Conservation (phyloP, 805 yeast genomes). For the Candida ulmi region DNA sequence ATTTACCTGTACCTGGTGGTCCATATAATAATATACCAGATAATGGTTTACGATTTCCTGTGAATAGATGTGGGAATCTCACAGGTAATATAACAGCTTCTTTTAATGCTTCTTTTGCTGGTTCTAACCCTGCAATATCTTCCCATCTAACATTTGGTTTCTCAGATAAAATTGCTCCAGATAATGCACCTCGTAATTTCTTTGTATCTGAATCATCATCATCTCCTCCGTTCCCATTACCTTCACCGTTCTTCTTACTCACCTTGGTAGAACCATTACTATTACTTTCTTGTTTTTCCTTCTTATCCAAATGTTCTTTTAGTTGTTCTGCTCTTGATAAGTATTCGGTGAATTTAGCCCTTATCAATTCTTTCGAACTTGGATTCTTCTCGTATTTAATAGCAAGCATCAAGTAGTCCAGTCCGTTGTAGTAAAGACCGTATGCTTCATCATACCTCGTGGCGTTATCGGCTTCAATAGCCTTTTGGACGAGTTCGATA, state of each 20-base stretch:
- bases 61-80: slow-evolving; percentile 90
- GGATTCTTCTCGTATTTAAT: slow-evolving; percentile 91
- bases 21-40: slow-evolving; percentile 85
- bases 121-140: slow-evolving; percentile 93
- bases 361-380: slow-evolving; percentile 80
- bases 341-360: slow-evolving; percentile 87
- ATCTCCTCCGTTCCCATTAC: slow-evolving; percentile 49
- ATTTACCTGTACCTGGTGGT: slow-evolving; percentile 98
- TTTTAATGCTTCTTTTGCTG: slow-evolving; percentile 92
- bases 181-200: slow-evolving; percentile 82
- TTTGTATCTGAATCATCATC: slow-evolving; percentile 81
- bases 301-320: slow-evolving; percentile 79
- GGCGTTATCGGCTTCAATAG: slow-evolving; percentile 90
- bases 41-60: slow-evolving; percentile 90
- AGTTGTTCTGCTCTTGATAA: slow-evolving; percentile 89
- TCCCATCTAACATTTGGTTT: slow-evolving; percentile 92
- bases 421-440: slow-evolving; percentile 83
- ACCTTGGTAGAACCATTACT: slow-evolving; percentile 43
- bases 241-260: slow-evolving; percentile 51
- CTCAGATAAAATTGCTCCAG: slow-evolving; percentile 87
- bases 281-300: slow-evolving; percentile 31
- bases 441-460: slow-evolving; percentile 92
- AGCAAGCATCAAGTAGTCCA: slow-evolving; percentile 94
- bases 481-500: slow-evolving; percentile 89
- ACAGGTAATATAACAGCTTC: slow-evolving; percentile 97